phyloP scores from a whole-genome alignment of 306 rosid genomes.

The Pterocarpus macrocarpus region DNA sequence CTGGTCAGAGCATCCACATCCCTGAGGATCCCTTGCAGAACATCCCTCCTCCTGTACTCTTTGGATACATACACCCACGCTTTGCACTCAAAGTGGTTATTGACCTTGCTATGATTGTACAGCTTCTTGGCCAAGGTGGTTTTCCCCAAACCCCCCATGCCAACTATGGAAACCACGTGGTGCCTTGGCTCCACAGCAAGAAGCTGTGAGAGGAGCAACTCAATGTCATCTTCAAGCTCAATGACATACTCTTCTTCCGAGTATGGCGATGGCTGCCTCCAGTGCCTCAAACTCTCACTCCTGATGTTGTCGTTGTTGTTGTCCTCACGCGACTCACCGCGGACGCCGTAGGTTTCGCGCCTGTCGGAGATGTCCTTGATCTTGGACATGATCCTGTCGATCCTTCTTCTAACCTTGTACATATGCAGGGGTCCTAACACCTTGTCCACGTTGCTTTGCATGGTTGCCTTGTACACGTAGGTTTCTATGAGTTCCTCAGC shows the following conservation, averaged over 20 bases:
- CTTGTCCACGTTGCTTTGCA: conserved; percentile 21
- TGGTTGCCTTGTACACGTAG: conserved; percentile 37
- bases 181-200: conserved; percentile 28
- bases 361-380: conserved; percentile 45
- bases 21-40: conserved; percentile 51
- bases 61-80: conserved; percentile 61
- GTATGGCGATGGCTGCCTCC: conserved; percentile 53
- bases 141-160: conserved; percentile 63
- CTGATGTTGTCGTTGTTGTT: neutral
- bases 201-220: conserved; percentile 31
- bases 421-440: conserved; percentile 28
- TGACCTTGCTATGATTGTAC: conserved; percentile 35
- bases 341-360: conserved; percentile 47
- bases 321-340: neutral
- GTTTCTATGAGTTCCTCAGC: conserved; percentile 54
- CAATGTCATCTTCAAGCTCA: conserved; percentile 55
- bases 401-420: conserved; percentile 30
- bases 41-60: conserved; percentile 54
- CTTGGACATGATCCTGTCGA: conserved; percentile 25
- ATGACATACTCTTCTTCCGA: conserved; percentile 55
- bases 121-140: conserved; percentile 55
- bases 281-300: conserved; percentile 40
- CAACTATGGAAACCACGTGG: conserved; percentile 56
- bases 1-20: conserved; percentile 39
- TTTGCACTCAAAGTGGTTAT: conserved; percentile 48